Percentiles rank a stretch among this genome's conserved stretches.
Evolutionary conservation across 257 asterid genomes (phyloP).

Genomic region (Buddleja alternifolia): DNA sequence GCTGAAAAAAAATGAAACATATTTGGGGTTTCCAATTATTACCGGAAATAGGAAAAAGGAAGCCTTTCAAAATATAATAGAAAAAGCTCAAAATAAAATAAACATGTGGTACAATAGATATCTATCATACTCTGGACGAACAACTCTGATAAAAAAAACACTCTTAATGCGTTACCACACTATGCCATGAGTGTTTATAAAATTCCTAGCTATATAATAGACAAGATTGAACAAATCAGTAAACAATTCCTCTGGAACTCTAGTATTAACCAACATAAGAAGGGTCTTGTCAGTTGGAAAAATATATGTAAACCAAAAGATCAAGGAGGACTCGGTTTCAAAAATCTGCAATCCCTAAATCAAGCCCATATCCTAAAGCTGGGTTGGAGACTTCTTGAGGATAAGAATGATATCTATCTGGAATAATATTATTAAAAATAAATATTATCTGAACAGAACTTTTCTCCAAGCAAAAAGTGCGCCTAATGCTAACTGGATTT

Average conservation of each 20-base stretch:
- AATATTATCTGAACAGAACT: not conserved
- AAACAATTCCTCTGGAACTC: not conserved
- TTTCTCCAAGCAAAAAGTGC: too few species aligned
- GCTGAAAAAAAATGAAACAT: not conserved
- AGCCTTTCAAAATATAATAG: not conserved
- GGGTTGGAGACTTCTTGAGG: not conserved
- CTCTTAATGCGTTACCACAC: not conserved
- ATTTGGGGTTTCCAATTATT: too few species aligned
- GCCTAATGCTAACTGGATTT: too few species aligned
- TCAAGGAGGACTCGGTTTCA: not conserved
- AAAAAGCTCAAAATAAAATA: not conserved
- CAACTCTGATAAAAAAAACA: not conserved
- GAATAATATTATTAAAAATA: not conserved
- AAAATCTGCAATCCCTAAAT: not conserved
- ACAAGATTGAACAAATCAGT: not conserved
- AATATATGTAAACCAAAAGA: not conserved
- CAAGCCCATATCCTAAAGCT: not conserved
- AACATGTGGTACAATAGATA: not conserved
- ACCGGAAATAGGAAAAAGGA: too few species aligned
- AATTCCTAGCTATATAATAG: not conserved
- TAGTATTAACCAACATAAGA: not conserved
- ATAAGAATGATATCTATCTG: not conserved
- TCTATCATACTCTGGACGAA: not conserved
- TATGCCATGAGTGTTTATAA: not conserved
- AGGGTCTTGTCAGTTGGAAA: not conserved